These are phyloP conservation scores for Bondarzewia mesenterica DNA, from an alignment of 1,284 basidiomycete genomes.

Conservation along the genomic window DNA sequence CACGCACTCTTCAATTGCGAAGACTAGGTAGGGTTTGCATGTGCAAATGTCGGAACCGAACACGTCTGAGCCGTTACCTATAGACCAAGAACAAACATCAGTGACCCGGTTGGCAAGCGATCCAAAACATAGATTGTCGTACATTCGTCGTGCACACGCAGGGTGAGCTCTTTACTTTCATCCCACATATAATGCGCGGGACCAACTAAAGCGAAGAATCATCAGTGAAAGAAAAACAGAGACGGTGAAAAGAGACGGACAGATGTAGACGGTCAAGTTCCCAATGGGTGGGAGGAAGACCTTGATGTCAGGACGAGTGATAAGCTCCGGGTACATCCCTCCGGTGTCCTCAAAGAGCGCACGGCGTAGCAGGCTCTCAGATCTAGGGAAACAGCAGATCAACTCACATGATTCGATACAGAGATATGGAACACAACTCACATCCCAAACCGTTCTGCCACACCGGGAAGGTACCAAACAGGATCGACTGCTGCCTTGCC, in stretches of 20 bases:
- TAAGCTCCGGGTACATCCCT: conserved; percentile 94
- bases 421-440: conserved; percentile 28
- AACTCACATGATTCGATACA: neutral
- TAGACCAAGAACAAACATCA: neutral
- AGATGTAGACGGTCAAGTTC: conserved; percentile 89
- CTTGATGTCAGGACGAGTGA: conserved; percentile 93
- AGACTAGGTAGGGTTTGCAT: conserved; percentile 89
- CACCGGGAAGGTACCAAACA: conserved; percentile 94
- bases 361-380: conserved; percentile 78
- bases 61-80: conserved; percentile 78
- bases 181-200: conserved; percentile 69
- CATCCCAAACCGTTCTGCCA: conserved; percentile 86
- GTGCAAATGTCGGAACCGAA: conserved; percentile 94
- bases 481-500: conserved; percentile 88
- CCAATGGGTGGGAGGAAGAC: conserved; percentile 95
- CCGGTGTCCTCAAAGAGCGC: conserved; percentile 93
- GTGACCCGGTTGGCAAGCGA: too few species aligned
- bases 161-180: conserved; percentile 78
- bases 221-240: neutral
- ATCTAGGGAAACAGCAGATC: conserved; percentile 32
- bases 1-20: conserved; percentile 91
- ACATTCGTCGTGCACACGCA: conserved; percentile 95
- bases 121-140: too few species aligned
- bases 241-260: conserved; percentile 29
- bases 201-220: conserved; percentile 46